phyloP scores from a whole-genome alignment of 768 basidiomycete species.

The Leccinum truebloodii region DNA sequence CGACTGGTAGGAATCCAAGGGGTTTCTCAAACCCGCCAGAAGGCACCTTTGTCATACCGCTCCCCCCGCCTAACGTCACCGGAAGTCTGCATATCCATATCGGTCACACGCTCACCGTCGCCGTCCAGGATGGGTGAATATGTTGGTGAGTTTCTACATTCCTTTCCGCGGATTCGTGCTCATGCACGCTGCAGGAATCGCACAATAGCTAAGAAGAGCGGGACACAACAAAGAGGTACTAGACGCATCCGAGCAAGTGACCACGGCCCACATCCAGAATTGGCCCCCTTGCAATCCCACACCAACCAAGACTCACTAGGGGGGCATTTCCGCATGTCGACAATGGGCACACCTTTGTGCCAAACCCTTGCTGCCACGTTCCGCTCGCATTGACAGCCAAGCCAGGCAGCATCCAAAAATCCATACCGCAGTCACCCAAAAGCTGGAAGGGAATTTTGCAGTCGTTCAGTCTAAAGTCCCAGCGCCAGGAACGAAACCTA shows the following conservation, averaged over 20 bases:
- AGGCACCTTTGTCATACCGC: constrained; percentile 79
- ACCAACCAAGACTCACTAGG: not conserved
- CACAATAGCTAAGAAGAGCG: too few relatives aligned
- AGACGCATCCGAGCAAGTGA: not conserved
- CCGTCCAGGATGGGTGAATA: constrained; percentile 76
- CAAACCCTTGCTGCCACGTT: too few relatives aligned
- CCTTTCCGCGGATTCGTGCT: not conserved
- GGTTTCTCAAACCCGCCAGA: constrained; percentile 49
- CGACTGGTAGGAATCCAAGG: too few relatives aligned
- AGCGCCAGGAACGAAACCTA: too few relatives aligned
- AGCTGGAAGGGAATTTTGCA: too few relatives aligned
- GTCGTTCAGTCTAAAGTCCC: too few relatives aligned
- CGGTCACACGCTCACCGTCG: constrained; percentile 89
- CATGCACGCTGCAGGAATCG: too few relatives aligned
- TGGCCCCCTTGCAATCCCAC: not conserved
- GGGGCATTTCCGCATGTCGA: not conserved
- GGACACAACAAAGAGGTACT: too few relatives aligned
- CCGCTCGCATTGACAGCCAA: too few relatives aligned
- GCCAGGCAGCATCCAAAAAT: too few relatives aligned
- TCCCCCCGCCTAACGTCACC: constrained; percentile 96
- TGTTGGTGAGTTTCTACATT: constrained; percentile 66
- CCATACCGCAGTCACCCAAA: too few relatives aligned
- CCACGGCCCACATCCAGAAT: not conserved
- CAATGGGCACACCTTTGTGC: not conserved
- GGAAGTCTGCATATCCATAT: constrained; percentile 94